These are phyloP conservation scores for Podaxis sp. DNA, from an alignment of 768 basidiomycete species.

Conservation along the genomic window DNA sequence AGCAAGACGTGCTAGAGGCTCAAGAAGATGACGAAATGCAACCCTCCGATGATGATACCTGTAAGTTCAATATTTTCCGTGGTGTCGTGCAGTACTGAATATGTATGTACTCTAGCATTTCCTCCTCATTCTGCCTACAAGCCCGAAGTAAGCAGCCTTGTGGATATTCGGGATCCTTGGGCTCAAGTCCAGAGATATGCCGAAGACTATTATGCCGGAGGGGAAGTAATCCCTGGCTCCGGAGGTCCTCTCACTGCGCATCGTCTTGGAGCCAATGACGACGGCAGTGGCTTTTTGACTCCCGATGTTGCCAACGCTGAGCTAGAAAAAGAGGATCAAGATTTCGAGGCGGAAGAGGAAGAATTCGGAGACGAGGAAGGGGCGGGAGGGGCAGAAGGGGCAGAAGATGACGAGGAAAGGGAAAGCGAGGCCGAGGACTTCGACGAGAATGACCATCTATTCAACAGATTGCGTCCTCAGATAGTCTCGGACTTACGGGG, in stretches of 20 bases:
- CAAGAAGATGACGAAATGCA: conserved; percentile 29
- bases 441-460: conserved; percentile 9
- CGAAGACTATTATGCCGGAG: conserved; percentile 42
- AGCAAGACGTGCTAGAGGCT: neutral
- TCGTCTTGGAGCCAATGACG: conserved; percentile 23
- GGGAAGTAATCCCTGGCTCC: conserved; percentile 28
- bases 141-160: conserved; percentile 6
- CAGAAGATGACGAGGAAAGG: neutral
- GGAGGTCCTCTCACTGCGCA: conserved; percentile 23
- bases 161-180: conserved; percentile 37
- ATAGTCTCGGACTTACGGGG: neutral
- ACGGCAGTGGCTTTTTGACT: conserved; percentile 3
- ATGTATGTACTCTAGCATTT: conserved; percentile 24
- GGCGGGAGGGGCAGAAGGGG: conserved; percentile 10
- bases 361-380: conserved; percentile 16
- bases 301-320: conserved; percentile 7
- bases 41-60: conserved; percentile 32
- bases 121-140: conserved; percentile 18
- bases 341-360: neutral
- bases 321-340: neutral
- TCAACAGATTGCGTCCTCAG: conserved; percentile 1
- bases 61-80: conserved; percentile 21
- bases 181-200: conserved; percentile 32
- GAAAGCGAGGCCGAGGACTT: neutral
- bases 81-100: neutral